Evolutionary conservation across 306 rosid species (phyloP), one percentile per base, ranked within the genome.

Genomic region (Quillaja saponaria): DNA sequence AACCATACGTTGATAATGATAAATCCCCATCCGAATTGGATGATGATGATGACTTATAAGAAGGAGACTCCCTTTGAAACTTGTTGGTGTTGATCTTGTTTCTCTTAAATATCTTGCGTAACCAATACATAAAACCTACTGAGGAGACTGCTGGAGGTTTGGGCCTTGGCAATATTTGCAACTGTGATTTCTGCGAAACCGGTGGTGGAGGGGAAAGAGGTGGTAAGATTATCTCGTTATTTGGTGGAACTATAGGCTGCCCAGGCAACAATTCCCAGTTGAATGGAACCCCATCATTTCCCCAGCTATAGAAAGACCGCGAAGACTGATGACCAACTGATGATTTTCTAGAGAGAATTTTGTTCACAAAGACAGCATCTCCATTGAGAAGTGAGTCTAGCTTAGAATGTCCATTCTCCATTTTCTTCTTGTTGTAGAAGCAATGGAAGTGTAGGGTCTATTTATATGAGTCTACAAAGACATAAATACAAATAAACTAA

Each of bases 221-320:
- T 25, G 54, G 12, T 61, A 45, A 19, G 18, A 47, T 55, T 15
- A 61, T 31, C 0, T 45, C 6, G 0, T 17, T 6, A 42, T 12
- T 42, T 14, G 69, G 40, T 20, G 50, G 14, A 14, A 41, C 18
- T 54, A 45, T 61, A 9, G 64, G 76, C 8, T 34, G 21, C 20
- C 71, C 76, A 28, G 76, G 76, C 2, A 55, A 13, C 6, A 63
- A 25, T 56, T 71, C 76, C 76, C 76, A 71, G 25, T 0, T 13
- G 71, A 71, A 71, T 55, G 76, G 71, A 56, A 71, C 25, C 8
- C 1, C 17, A 55, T 58, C 48, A 9, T 35, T 4, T 12, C 44
- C 34, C 25, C 55, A 47, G 17, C 3, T 25, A 49, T 55, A 46
- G 21, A 31, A 57, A 16, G 7, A 5, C 11, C 10, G 34, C 4